Evolutionary conservation across 441 rosid genomes (phyloP).

Genomic region (Adansonia rubrostipa): DNA sequence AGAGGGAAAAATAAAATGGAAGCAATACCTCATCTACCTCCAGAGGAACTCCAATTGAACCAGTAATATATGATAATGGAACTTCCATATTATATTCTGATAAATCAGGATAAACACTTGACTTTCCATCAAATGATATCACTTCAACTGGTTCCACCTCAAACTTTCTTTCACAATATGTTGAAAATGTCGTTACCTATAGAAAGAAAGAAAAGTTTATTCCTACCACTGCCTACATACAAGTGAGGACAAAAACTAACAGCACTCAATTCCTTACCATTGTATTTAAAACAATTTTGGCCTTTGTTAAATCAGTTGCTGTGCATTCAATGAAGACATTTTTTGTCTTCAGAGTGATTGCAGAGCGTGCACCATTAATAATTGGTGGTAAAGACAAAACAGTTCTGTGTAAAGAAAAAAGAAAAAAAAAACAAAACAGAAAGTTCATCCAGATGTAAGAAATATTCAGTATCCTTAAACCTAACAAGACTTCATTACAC

Average conservation of each 20-base stretch:
- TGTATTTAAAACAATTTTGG: conserved; percentile 89
- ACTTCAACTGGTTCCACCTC: conserved; percentile 96
- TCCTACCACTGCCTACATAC: conserved; percentile 3
- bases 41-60: conserved; percentile 77
- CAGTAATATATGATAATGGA: conserved; percentile 75
- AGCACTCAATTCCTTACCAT: conserved; percentile 54
- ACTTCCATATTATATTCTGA: conserved; percentile 72
- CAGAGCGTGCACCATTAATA: conserved; percentile 95
- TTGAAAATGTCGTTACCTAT: conserved; percentile 77
- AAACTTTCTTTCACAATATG: conserved; percentile 71
- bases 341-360: conserved; percentile 86
- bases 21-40: conserved; percentile 71
- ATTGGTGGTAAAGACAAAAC: conserved; percentile 91
- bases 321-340: conserved; percentile 97
- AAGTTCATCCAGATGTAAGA: not conserved
- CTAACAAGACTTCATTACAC: not conserved
- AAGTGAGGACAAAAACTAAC: conserved; percentile 15
- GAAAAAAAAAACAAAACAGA: conserved; percentile 2
- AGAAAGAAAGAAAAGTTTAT: conserved; percentile 10
- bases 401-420: conserved; percentile 58
- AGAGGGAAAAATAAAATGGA: conserved; percentile 6
- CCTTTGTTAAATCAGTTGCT: conserved; percentile 93
- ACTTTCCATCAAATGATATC: conserved; percentile 60
- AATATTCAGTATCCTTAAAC: conserved; percentile 9
- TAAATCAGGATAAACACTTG: conserved; percentile 74